Evolutionary conservation across 2,329 filamentous ascomycete genomes (phyloP).

Genomic region (Sporothrix mexicana): DNA sequence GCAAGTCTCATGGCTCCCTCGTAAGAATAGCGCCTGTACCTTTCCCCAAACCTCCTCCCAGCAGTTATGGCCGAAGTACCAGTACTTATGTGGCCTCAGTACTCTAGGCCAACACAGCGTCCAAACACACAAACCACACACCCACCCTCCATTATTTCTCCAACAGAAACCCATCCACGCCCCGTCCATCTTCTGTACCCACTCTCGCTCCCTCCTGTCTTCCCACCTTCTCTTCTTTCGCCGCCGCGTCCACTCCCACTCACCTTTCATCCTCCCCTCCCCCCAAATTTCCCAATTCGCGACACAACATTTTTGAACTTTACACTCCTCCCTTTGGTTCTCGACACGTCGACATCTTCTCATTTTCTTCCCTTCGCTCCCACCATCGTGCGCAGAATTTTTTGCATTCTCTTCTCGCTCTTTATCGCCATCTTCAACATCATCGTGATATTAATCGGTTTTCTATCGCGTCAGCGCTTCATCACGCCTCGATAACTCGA

Average conservation of each 20-base stretch:
- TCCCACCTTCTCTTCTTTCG: slow-evolving; percentile 4
- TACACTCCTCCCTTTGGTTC: slow-evolving; percentile 18
- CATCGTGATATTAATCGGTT: neutral
- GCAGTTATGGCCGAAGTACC: neutral
- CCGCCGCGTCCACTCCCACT: slow-evolving; percentile 24
- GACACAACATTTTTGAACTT: slow-evolving; percentile 23
- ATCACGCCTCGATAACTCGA: slow-evolving; percentile 21
- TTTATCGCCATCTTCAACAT: neutral
- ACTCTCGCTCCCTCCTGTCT: slow-evolving; percentile 25
- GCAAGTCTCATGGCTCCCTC: slow-evolving; percentile 29
- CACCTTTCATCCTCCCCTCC: slow-evolving; percentile 26
- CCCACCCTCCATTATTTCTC: slow-evolving; percentile 28
- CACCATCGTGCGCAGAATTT: slow-evolving; percentile 13
- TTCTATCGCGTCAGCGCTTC: neutral
- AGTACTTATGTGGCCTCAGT: neutral
- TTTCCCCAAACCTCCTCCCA: neutral
- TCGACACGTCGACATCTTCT: slow-evolving; percentile 19
- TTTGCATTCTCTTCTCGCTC: slow-evolving; percentile 5
- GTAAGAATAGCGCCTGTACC: neutral
- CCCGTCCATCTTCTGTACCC: slow-evolving; percentile 9
- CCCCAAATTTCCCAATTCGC: slow-evolving; percentile 31
- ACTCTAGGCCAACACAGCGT: neutral
- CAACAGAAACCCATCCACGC: slow-evolving; percentile 25
- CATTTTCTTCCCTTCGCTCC: slow-evolving; percentile 3
- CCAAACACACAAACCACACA: slow-evolving; percentile 8